phyloP scores from a whole-genome alignment of 129 eudicot genomes.

The Flaveria linearis region DNA sequence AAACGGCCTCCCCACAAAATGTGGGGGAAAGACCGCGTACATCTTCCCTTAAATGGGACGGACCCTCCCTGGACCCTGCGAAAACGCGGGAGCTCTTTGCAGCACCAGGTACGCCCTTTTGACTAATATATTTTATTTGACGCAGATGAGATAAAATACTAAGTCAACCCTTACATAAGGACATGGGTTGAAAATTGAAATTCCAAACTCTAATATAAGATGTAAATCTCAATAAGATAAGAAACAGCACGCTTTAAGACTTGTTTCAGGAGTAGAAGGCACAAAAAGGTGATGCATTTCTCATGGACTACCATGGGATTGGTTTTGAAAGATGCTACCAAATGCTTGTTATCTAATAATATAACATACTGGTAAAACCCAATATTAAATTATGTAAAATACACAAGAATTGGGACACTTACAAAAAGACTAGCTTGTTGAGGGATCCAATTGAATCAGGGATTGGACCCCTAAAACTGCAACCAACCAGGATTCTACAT shows the following conservation, averaged over 20 bases:
- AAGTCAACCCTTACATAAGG: background rate
- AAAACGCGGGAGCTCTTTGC: too few species aligned
- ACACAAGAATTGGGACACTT: conserved; percentile 35
- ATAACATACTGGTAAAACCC: background rate
- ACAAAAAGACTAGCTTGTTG: conserved; percentile 57
- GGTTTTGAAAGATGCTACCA: background rate
- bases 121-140: background rate
- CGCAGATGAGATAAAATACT: background rate
- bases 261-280: background rate
- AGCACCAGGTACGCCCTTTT: too few species aligned
- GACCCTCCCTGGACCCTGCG: too few species aligned
- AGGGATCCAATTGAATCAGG: conserved; percentile 86
- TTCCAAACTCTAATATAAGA: background rate
- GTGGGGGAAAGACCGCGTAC: too few species aligned
- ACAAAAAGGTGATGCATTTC: background rate
- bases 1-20: too few species aligned
- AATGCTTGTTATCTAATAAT: background rate
- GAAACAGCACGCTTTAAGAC: background rate
- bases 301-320: background rate
- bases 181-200: background rate
- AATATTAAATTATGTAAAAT: background rate
- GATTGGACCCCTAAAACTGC: conserved; percentile 74
- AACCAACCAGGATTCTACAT: conserved; percentile 72
- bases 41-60: too few species aligned
- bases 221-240: background rate